A percentile compares a stretch with the other conserved stretches of the same genome.
These are phyloP conservation scores for Fusarium graminum DNA, from an alignment of 2,329 filamentous ascomycete species.

Conservation along the genomic window DNA sequence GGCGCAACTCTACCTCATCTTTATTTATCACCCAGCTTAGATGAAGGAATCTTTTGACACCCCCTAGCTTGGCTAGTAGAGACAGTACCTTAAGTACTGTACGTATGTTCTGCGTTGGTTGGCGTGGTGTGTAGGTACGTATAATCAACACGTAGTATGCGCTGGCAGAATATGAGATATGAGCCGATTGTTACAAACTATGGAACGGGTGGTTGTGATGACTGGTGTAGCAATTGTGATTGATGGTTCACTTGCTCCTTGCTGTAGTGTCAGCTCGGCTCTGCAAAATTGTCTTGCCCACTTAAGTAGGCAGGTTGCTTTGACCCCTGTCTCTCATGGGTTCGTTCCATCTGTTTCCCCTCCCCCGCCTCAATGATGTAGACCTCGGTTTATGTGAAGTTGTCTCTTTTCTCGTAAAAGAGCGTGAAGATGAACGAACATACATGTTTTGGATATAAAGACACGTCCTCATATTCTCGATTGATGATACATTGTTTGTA, in stretches of 20 bases:
- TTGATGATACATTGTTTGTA: not conserved
- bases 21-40: too few relatives aligned
- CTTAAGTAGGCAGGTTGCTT: too few relatives aligned
- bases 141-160: not conserved
- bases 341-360: conserved; percentile 9
- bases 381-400: not conserved
- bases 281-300: not conserved
- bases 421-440: not conserved
- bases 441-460: not conserved
- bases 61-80: not conserved
- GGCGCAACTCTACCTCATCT: too few relatives aligned
- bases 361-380: conserved; percentile 21
- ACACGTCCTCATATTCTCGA: not conserved
- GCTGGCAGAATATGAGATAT: conserved; percentile 4
- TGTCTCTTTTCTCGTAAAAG: conserved; percentile 20
- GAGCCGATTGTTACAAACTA: not conserved
- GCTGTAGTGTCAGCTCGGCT: not conserved
- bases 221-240: not conserved
- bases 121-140: not conserved
- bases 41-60: too few relatives aligned
- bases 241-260: not conserved
- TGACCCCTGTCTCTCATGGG: conserved; percentile 26
- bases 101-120: conserved; percentile 20
- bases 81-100: not conserved
- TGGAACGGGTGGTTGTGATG: not conserved